Evolutionary conservation across 176 grass and related monocot species (phyloP).

Genomic region (Chrysopogon serrulatus): DNA sequence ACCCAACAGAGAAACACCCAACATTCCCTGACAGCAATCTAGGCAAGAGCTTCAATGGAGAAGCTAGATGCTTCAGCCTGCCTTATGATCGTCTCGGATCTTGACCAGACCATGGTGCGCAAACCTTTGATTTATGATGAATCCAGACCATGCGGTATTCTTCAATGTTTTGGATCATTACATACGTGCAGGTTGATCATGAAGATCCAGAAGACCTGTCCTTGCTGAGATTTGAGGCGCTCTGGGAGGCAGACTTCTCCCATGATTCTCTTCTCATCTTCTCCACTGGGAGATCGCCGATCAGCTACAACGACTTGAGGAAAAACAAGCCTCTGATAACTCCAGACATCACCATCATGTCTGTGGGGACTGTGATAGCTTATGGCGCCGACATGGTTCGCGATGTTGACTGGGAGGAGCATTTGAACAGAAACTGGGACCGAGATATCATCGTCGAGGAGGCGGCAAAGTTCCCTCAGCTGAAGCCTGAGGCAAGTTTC

Average conservation of each 20-base stretch:
- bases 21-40: background rate
- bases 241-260: conserved; percentile 71
- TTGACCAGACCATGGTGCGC: conserved; percentile 52
- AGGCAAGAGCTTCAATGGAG: conserved; percentile 26
- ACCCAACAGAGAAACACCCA: background rate
- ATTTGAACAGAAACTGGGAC: conserved; percentile 72
- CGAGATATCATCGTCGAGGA: conserved; percentile 57
- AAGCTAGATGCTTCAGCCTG: conserved; percentile 32
- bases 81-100: conserved; percentile 64
- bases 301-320: conserved; percentile 61
- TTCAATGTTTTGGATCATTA: conserved; percentile 18
- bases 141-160: background rate
- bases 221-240: conserved; percentile 58
- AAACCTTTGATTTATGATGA: background rate
- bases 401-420: conserved; percentile 57
- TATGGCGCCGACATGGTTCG: conserved; percentile 70
- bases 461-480: conserved; percentile 44
- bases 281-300: conserved; percentile 68
- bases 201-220: conserved; percentile 60
- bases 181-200: conserved; percentile 62
- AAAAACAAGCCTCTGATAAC: conserved; percentile 74
- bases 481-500: conserved; percentile 49
- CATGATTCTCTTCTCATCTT: conserved; percentile 73
- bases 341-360: conserved; percentile 82
- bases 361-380: conserved; percentile 71